Evolutionary conservation across 164 flowering plant genomes (phyloP).

Genomic region (Kingdonia uniflora): DNA sequence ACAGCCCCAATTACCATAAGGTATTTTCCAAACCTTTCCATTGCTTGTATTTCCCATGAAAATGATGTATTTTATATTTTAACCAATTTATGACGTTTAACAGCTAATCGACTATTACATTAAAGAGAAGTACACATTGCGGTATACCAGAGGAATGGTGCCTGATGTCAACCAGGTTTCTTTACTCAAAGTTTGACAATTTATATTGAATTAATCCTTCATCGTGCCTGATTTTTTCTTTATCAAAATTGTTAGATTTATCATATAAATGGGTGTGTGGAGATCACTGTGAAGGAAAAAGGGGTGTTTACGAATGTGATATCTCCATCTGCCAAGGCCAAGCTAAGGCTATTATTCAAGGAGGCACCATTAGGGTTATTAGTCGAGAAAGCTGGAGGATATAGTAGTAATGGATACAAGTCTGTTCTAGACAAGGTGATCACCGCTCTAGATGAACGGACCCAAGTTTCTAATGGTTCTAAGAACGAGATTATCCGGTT

Average conservation of each 20-base stretch:
- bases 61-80: no score
- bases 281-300: conserved; percentile 97
- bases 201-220: no score
- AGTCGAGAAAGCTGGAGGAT: conserved; percentile 90
- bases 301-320: conserved; percentile 91
- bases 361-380: conserved; percentile 89
- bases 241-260: not conserved
- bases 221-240: no score
- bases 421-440: conserved; percentile 83
- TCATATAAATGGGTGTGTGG: conserved; percentile 8
- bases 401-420: conserved; percentile 76
- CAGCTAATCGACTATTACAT: conserved; percentile 85
- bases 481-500: conserved; percentile 91
- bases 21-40: conserved; percentile 18
- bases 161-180: conserved; percentile 95
- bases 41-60: not conserved
- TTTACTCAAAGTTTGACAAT: no score
- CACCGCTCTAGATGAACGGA: conserved; percentile 60
- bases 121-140: conserved; percentile 80
- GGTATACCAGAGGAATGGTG: conserved; percentile 99
- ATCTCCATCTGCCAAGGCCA: conserved; percentile 84
- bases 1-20: conserved; percentile 80
- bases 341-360: conserved; percentile 87
- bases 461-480: conserved; percentile 95
- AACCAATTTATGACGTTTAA: not conserved